A percentile compares a stretch with the other conserved stretches of the same genome.
These are phyloP conservation scores for Penicillium sp. DNA, from an alignment of 2,329 filamentous ascomycete species.

Conservation along the genomic window DNA sequence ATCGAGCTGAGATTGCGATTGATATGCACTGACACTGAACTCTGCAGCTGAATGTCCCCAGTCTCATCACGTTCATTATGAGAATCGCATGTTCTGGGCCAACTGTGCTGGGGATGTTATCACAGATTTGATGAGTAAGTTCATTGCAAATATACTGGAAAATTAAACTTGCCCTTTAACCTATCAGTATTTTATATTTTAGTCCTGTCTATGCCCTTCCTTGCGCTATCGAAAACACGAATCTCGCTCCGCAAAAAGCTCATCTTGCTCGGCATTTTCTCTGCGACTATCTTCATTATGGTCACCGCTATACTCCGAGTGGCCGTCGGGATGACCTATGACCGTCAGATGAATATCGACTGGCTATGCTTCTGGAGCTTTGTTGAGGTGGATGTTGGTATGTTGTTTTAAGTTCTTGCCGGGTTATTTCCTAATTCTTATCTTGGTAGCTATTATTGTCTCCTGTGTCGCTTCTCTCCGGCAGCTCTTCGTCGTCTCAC, in stretches of 20 bases:
- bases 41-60: constrained; percentile 12
- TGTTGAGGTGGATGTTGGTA: constrained; percentile 18
- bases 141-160: background rate
- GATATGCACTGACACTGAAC: background rate
- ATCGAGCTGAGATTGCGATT: background rate
- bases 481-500: constrained; percentile 14
- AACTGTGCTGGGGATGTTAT: constrained; percentile 18
- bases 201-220: constrained; percentile 19
- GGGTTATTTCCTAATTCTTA: background rate
- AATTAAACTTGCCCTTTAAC: background rate
- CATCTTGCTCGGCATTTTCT: constrained; percentile 17
- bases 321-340: constrained; percentile 6
- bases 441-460: constrained; percentile 11
- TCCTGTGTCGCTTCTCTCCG: constrained; percentile 18
- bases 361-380: constrained; percentile 23
- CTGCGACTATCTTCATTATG: constrained; percentile 17
- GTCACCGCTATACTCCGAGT: constrained; percentile 17
- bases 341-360: constrained; percentile 14
- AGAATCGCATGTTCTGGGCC: constrained; percentile 17
- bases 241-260: constrained; percentile 16
- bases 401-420: background rate
- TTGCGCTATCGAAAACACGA: constrained; percentile 16
- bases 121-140: constrained; percentile 19
- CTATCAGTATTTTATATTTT: too few species aligned
- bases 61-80: constrained; percentile 13